Evolutionary conservation across 169 alveolate genomes (phyloP), one percentile per base, ranked within the genome.

Genomic region (Cryptosporidium baileyi): DNA sequence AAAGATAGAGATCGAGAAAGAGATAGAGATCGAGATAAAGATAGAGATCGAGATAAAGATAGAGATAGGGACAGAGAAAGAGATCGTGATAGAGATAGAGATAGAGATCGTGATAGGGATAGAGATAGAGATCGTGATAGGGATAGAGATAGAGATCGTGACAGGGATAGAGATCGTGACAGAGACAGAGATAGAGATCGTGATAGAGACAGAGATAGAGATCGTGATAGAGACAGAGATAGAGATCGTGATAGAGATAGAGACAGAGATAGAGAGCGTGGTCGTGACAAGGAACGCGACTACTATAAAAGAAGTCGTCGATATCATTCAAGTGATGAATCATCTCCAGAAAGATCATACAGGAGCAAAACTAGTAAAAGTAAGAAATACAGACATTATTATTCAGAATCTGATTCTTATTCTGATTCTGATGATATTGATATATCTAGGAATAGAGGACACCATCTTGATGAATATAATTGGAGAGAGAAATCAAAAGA

Each of bases 81-180:
- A 41, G 80, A 63, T 41, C 36, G 80, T 13, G 80, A 63, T 1
- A 15, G 80, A 40, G 82, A 74, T 40, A 74, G 67, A 19, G 82
- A 57, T 1, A 51, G 82, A 22, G 82, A 74, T 0, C 49, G 82
- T 22, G 82, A 74, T 11, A 32, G 82, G 19, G 82, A 74, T 54
- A 32, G 82, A 2, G 82, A 74, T 0, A 44, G 63, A 30, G 82
- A 74, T 52, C 17, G 82, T 22, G 59, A 22, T 2, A 51, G 67
- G 24, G 80, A 44, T 17, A 32, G 80, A 24, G 80, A 63, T 19
- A 15, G 80, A 63, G 80, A 63, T 1, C 36, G 80, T 17, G 61
- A 63, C 15, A 13, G 63, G 43, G 80, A 63, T 63, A 63, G 60
- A 6, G 80, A 63, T 7, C 15, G 60, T 5, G 80, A 63, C 8